Percentiles rank a stretch among this genome's conserved stretches.
Evolutionary conservation across 768 basidiomycete genomes (phyloP).

Genomic region (Amanita phalloides): DNA sequence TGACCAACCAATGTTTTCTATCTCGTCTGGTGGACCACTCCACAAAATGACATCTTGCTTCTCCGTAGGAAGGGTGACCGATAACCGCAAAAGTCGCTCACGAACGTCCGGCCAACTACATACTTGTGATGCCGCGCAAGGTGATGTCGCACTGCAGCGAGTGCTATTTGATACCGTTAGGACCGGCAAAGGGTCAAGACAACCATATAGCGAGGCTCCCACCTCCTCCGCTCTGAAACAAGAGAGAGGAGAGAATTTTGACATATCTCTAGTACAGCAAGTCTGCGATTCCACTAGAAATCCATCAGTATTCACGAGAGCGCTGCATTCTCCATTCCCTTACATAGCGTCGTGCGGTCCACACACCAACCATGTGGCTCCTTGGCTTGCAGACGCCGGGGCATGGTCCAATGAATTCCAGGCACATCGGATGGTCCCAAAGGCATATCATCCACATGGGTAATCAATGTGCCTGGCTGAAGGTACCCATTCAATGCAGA

Average conservation of each 20-base stretch:
- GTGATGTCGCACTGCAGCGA: slow-evolving; percentile 29
- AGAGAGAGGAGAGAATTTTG: slow-evolving; percentile 17
- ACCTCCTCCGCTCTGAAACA: slow-evolving; percentile 34
- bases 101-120: slow-evolving; percentile 46
- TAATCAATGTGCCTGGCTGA: slow-evolving; percentile 46
- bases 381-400: slow-evolving; percentile 10
- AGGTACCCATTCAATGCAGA: slow-evolving; percentile 56
- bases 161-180: slow-evolving; percentile 23
- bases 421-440: slow-evolving; percentile 21
- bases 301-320: not conserved
- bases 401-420: slow-evolving; percentile 36
- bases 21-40: slow-evolving; percentile 58
- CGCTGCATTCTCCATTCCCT: not conserved
- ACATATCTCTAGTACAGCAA: slow-evolving; percentile 14
- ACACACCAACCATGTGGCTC: slow-evolving; percentile 54
- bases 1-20: slow-evolving; percentile 52
- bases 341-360: slow-evolving; percentile 14
- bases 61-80: slow-evolving; percentile 17
- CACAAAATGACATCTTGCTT: slow-evolving; percentile 46
- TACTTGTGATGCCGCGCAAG: slow-evolving; percentile 23
- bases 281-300: slow-evolving; percentile 13
- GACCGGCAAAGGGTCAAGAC: slow-evolving; percentile 46
- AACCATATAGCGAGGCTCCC: slow-evolving; percentile 23
- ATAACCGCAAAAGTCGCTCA: slow-evolving; percentile 47
- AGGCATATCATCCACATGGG: slow-evolving; percentile 50